phyloP scores from a whole-genome alignment of 495 filamentous ascomycete genomes.

The Trichoderma erinaceum region DNA sequence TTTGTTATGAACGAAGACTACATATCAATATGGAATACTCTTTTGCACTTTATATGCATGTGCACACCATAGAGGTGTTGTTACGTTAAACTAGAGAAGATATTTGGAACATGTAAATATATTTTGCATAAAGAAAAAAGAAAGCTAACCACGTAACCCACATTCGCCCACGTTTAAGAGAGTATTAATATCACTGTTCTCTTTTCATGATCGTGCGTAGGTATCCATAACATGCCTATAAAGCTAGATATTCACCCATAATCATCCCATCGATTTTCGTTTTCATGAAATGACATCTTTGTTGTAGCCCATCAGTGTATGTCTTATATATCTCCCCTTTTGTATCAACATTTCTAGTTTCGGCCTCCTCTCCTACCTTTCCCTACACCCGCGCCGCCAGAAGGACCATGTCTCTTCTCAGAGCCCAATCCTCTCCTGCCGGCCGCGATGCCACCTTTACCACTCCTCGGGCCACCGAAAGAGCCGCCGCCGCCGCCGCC shows the following conservation, averaged over 20 bases:
- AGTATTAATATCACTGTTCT: background rate
- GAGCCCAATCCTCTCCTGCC: conserved; percentile 44
- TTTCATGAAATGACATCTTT: too few species aligned
- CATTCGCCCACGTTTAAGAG: background rate
- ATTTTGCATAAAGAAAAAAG: background rate
- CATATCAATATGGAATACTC: too few species aligned
- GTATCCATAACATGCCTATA: conserved; percentile 1
- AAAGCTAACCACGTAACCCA: background rate
- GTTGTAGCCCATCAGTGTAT: too few species aligned
- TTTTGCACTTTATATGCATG: background rate
- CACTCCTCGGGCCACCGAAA: conserved; percentile 24
- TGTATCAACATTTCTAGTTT: conserved; percentile 2
- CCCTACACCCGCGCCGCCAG: conserved; percentile 30
- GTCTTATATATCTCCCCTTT: too few species aligned
- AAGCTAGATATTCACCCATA: background rate
- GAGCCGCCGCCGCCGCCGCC: conserved; percentile 24
- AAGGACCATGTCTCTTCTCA: conserved; percentile 37
- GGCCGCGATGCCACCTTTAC: conserved; percentile 38
- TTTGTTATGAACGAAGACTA: too few species aligned
- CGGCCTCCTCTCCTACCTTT: conserved; percentile 29
- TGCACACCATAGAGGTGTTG: background rate
- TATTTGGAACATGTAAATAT: background rate
- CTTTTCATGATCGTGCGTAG: background rate
- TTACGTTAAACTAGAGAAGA: background rate
- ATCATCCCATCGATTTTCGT: background rate